Evolutionary conservation across 257 asterid species (phyloP), one percentile per base, ranked within the genome.

Genomic region (Ligustrum vulgare): DNA sequence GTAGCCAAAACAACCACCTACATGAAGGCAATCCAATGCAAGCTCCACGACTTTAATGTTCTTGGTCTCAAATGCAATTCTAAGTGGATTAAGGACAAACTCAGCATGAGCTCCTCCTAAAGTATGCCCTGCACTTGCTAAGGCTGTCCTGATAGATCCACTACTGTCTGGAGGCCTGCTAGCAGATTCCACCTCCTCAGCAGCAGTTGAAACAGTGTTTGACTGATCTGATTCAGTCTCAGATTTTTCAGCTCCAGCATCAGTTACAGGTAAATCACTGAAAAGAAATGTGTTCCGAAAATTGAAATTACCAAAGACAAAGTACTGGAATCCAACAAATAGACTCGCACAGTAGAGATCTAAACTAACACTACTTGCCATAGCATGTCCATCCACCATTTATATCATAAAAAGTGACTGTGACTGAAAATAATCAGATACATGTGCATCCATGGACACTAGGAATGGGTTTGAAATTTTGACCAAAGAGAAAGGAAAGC

Each of bases 21-120:
- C 31, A 86, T 95, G 99, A 82, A 93, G 96, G 86, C 99, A 95
- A 91, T 95, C 98, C 89, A 93, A 85, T 72, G 97, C 98, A 80
- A 95, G 99, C 89, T 95, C 99, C 84, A 89, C 84, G 37, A 95
- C 78, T 90, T 86, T 93, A 49, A 86, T 83, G 87, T 90, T 89
- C 85, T 93, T 93, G 66, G 98, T 93, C 86, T 93, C 97, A 77
- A 93, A 93, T 60, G 98, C 96, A 82, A 89, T 90, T 82, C 93
- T 82, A 35, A 95, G 90, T 10, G 98, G 98, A 80, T 80, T 93
- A 82, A 95, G 76, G 67, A 95, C 93, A 80, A 95, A 94, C 87
- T 91, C 99, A 65, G 89, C 89, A 80, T 93, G 94, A 86, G 90
- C 86, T 87, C 83, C 93, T 37, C 86, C 87, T 73, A 94, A 86